A percentile compares a stretch with the other conserved stretches of the same genome.
phyloP scores from a whole-genome alignment of 805 yeast genomes.

The Saccharomycopsis schoenii region DNA sequence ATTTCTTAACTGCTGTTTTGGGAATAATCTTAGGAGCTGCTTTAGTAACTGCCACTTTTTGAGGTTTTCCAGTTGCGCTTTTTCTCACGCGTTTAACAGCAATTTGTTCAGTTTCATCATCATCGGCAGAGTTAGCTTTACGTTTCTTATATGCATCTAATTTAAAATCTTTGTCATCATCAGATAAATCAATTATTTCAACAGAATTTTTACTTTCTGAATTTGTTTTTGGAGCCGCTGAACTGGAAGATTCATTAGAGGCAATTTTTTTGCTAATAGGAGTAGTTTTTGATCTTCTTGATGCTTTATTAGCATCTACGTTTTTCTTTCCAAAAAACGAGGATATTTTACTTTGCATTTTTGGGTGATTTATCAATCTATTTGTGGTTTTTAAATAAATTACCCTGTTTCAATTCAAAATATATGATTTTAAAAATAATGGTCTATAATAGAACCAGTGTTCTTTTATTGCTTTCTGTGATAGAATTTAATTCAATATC shows the following conservation, averaged over 20 bases:
- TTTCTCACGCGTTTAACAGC: not conserved
- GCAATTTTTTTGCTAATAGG: conserved; percentile 24
- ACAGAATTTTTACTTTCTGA: not conserved
- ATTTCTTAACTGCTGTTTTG: conserved; percentile 15
- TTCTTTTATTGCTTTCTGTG: too few relatives aligned
- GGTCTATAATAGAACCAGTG: too few relatives aligned
- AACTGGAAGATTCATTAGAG: conserved; percentile 17
- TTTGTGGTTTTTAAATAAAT: too few relatives aligned
- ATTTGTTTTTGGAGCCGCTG: conserved; percentile 15
- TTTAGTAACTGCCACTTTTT: conserved; percentile 22
- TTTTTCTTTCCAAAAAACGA: conserved; percentile 9
- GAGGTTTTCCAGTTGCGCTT: not conserved
- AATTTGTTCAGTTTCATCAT: conserved; percentile 21
- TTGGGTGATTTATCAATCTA: not conserved
- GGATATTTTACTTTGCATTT: conserved; percentile 13
- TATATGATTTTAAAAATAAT: too few relatives aligned
- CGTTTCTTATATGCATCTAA: not conserved
- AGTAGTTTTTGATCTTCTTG: conserved; percentile 14
- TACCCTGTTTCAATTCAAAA: too few relatives aligned
- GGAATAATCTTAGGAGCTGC: conserved; percentile 21
- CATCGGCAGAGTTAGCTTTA: conserved; percentile 19
- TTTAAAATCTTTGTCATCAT: conserved; percentile 4
- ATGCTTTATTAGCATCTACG: not conserved
- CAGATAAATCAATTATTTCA: conserved; percentile 7
- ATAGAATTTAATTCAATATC: too few relatives aligned